These are phyloP conservation scores for Hypsizygus ulmarius DNA, from an alignment of 1,284 basidiomycete species.

Conservation along the genomic window DNA sequence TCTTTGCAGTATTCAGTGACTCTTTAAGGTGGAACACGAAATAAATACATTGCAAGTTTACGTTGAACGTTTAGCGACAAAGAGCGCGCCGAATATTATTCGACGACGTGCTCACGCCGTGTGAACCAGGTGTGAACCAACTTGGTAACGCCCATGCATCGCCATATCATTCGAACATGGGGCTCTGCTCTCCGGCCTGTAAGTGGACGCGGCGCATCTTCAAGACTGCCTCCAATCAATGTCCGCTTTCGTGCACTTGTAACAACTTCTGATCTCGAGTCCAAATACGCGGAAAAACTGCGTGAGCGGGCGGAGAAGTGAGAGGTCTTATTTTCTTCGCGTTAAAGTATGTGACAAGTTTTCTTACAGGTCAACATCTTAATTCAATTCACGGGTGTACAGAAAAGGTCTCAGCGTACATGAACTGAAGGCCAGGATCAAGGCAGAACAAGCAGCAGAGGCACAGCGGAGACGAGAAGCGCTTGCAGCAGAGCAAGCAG, in stretches of 20 bases:
- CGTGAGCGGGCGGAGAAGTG: constrained; percentile 34
- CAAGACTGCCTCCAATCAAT: not conserved
- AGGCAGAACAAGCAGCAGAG: constrained; percentile 34
- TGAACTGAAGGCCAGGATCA: constrained; percentile 36
- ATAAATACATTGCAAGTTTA: too few relatives aligned
- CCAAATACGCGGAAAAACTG: constrained; percentile 37
- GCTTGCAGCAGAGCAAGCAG: constrained; percentile 14
- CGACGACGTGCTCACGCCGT: not conserved
- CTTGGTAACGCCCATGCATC: constrained; percentile 11
- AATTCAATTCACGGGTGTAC: not conserved
- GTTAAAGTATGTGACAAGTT: constrained; percentile 15
- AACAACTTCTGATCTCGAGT: constrained; percentile 20
- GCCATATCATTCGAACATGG: constrained; percentile 11
- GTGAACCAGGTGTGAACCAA: not conserved
- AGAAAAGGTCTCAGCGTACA: constrained; percentile 45
- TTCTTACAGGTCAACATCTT: constrained; percentile 13
- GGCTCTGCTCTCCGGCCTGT: constrained; percentile 3
- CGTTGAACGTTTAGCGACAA: too few relatives aligned
- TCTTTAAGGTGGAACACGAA: too few relatives aligned
- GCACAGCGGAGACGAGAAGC: constrained; percentile 25
- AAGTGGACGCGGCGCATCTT: not conserved
- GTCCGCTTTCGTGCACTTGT: constrained; percentile 7
- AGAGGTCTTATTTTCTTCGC: constrained; percentile 19
- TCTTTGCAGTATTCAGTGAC: too few relatives aligned
- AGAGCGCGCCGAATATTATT: too few relatives aligned